These are phyloP conservation scores for Acephala macrosclerotiorum DNA, from an alignment of 2,329 filamentous ascomycete genomes.

Conservation along the genomic window DNA sequence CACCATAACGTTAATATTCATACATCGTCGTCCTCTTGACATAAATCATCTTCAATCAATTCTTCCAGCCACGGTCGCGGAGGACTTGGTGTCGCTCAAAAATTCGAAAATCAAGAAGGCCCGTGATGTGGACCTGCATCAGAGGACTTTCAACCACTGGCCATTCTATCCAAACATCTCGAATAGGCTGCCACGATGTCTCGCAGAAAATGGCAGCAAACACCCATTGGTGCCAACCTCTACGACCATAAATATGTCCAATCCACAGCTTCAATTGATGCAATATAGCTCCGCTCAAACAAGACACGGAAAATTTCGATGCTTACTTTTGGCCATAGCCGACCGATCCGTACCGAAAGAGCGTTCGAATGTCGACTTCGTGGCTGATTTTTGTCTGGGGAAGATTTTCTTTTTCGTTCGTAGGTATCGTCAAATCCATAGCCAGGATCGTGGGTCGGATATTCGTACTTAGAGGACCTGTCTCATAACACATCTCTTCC, in stretches of 20 bases:
- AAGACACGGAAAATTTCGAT: background rate
- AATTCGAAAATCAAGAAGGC: background rate
- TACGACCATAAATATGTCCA: background rate
- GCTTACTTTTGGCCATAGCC: background rate
- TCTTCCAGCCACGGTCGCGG: background rate
- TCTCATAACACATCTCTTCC: conserved; percentile 40
- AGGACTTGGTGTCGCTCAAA: background rate
- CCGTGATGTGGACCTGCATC: background rate
- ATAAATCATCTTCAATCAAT: background rate
- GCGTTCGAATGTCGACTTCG: background rate
- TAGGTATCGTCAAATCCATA: background rate
- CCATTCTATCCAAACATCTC: background rate
- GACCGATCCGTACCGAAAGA: background rate
- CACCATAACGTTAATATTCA: conserved; percentile 3
- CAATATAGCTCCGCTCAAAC: background rate
- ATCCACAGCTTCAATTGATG: background rate
- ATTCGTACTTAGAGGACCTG: conserved; percentile 32
- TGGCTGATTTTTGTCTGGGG: background rate
- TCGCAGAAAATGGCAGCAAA: background rate
- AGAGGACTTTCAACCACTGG: background rate
- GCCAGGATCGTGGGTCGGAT: background rate
- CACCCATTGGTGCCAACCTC: background rate
- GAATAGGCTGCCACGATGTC: background rate
- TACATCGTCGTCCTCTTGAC: background rate
- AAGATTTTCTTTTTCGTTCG: background rate